Evolutionary conservation across 2,329 filamentous ascomycete genomes (phyloP).

Genomic region (Shiraia sp.): DNA sequence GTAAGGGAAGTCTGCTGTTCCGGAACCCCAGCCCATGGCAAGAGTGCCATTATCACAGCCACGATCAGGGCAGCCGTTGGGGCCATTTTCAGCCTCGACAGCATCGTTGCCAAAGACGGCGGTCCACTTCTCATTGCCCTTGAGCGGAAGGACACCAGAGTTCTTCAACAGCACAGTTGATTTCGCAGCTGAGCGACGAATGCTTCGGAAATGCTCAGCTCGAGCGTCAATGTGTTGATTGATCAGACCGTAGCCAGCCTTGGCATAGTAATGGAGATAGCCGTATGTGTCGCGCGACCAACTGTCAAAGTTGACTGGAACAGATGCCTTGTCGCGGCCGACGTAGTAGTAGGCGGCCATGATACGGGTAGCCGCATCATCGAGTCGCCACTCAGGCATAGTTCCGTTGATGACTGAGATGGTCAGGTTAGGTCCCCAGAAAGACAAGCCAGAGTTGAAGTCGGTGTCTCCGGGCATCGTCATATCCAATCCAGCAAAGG

Average conservation of each 20-base stretch:
- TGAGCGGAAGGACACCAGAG: slow-evolving; percentile 49
- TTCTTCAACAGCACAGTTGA: slow-evolving; percentile 86
- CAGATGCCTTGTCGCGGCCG: slow-evolving; percentile 56
- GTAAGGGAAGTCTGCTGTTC: slow-evolving; percentile 63
- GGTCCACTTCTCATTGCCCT: slow-evolving; percentile 51
- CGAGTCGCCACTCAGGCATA: slow-evolving; percentile 80
- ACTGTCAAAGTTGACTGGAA: slow-evolving; percentile 80
- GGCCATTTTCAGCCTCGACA: slow-evolving; percentile 49
- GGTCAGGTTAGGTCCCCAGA: slow-evolving; percentile 87
- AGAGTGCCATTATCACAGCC: slow-evolving; percentile 52
- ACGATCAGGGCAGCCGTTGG: slow-evolving; percentile 53
- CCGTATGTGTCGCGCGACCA: slow-evolving; percentile 81
- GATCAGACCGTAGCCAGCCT: slow-evolving; percentile 67
- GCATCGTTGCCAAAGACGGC: slow-evolving; percentile 57
- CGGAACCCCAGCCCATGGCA: slow-evolving; percentile 53
- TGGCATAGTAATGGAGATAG: slow-evolving; percentile 65
- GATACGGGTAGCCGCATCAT: slow-evolving; percentile 90
- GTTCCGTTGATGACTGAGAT: slow-evolving; percentile 88
- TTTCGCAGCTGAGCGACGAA: slow-evolving; percentile 76
- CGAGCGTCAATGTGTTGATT: slow-evolving; percentile 85
- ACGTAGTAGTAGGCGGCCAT: slow-evolving; percentile 69
- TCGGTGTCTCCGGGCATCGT: slow-evolving; percentile 78
- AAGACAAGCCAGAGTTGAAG: slow-evolving; percentile 74
- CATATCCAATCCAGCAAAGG: slow-evolving; percentile 80
- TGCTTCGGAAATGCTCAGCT: slow-evolving; percentile 69